Conservation (phyloP, 2,329 filamentous ascomycete species). For the Clarireedia homoeocarpa region DNA sequence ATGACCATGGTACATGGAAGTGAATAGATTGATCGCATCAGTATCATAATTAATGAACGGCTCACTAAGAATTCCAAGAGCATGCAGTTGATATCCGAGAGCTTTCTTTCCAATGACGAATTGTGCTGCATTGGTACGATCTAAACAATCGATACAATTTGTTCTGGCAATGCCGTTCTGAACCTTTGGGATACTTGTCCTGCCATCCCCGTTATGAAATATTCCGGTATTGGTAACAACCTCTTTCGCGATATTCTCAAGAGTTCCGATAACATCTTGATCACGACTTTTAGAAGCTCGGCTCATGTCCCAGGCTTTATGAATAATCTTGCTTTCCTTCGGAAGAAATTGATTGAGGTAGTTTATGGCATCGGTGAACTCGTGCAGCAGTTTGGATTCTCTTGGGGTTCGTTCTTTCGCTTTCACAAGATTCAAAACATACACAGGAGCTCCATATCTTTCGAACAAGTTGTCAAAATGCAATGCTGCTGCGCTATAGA, state of each 20-base stretch:
- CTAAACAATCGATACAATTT: slow-evolving; percentile 96
- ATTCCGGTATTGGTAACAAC: slow-evolving; percentile 83
- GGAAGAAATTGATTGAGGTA: slow-evolving; percentile 96
- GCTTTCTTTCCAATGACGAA: slow-evolving; percentile 96
- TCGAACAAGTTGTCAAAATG: slow-evolving; percentile 95
- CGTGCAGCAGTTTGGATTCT: slow-evolving; percentile 82
- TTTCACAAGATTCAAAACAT: slow-evolving; percentile 87
- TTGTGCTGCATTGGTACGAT: slow-evolving; percentile 94
- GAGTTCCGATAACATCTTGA: slow-evolving; percentile 86
- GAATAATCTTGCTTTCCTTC: slow-evolving; percentile 73
- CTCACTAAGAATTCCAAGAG: slow-evolving; percentile 75
- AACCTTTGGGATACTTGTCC: slow-evolving; percentile 55
- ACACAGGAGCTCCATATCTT: slow-evolving; percentile 86
- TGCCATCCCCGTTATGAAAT: slow-evolving; percentile 82
- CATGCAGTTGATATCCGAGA: slow-evolving; percentile 84
- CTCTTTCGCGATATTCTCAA: slow-evolving; percentile 83
- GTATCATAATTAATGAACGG: slow-evolving; percentile 85
- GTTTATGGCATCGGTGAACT: slow-evolving; percentile 78
- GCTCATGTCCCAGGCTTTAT: slow-evolving; percentile 98
- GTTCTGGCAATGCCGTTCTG: slow-evolving; percentile 92
- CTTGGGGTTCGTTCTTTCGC: slow-evolving; percentile 78
- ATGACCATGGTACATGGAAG: slow-evolving; percentile 97
- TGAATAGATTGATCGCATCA: slow-evolving; percentile 92
- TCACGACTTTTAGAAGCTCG: slow-evolving; percentile 85
- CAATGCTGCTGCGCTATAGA: slow-evolving; percentile 84